phyloP scores from a whole-genome alignment of 148 eudicot species.

The Heliamphora exappendiculata region DNA sequence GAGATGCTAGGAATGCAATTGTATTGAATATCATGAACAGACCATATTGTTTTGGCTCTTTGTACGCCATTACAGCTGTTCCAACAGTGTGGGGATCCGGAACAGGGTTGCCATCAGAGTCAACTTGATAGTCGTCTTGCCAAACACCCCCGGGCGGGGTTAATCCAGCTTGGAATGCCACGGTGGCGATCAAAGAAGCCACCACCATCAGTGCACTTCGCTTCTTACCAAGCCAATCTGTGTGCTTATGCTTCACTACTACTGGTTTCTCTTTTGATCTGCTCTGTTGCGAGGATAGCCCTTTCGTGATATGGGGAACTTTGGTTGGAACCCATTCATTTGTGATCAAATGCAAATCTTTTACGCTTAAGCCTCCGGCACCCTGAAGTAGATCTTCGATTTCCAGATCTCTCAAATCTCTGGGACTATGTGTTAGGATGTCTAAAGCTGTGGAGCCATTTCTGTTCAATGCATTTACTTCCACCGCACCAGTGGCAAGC shows the following conservation, averaged over 20 bases:
- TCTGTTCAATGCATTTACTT: constrained; percentile 18
- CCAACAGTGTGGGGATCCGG: constrained; percentile 17
- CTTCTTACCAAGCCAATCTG: constrained; percentile 19
- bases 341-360: constrained; percentile 20
- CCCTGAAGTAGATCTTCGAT: constrained; percentile 10
- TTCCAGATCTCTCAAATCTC: constrained; percentile 21
- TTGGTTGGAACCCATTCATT: constrained; percentile 1
- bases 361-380: constrained; percentile 16
- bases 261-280: background rate
- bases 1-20: constrained; percentile 20
- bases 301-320: constrained; percentile 9
- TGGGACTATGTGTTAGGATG: constrained; percentile 20
- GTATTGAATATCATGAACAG: constrained; percentile 23
- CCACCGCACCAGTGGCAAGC: constrained; percentile 6
- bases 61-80: constrained; percentile 15
- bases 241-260: constrained; percentile 6
- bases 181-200: constrained; percentile 25
- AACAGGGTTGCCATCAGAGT: constrained; percentile 11
- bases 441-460: constrained; percentile 21
- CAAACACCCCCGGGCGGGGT: constrained; percentile 27
- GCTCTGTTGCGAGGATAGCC: constrained; percentile 2
- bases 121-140: constrained; percentile 14
- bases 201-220: constrained; percentile 24
- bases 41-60: constrained; percentile 4
- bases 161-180: constrained; percentile 31